These are phyloP conservation scores for Populus deltoides DNA, from an alignment of 345 rosid genomes.

Conservation along the genomic window DNA sequence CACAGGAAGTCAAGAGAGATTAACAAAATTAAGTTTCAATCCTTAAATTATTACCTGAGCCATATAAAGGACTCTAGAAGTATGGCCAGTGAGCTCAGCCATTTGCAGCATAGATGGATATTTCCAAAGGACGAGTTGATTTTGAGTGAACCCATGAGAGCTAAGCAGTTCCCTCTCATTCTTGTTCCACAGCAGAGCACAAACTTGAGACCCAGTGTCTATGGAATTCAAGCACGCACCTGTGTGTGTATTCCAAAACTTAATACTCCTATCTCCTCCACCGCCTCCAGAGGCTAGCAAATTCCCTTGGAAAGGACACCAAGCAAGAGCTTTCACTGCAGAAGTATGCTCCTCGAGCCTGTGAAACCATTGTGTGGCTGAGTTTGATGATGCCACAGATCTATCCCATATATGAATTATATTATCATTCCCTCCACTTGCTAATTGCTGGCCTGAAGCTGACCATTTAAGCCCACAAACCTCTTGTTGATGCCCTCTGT, in stretches of 20 bases:
- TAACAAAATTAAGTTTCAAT: too few species aligned
- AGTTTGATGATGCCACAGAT: conserved; percentile 37
- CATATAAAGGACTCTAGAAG: conserved; percentile 50
- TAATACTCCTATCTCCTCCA: conserved; percentile 10
- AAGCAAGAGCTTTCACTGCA: conserved; percentile 55
- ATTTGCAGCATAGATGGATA: conserved; percentile 46
- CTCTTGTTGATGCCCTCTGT: neutral
- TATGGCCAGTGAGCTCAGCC: conserved; percentile 39
- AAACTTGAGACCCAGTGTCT: conserved; percentile 44
- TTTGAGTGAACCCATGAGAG: conserved; percentile 45
- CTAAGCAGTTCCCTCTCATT: conserved; percentile 46
- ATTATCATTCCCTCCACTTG: conserved; percentile 50
- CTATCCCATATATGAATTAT: conserved; percentile 50
- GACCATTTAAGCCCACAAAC: conserved; percentile 5
- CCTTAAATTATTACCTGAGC: conserved; percentile 27
- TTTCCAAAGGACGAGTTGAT: conserved; percentile 45
- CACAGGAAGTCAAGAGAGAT: neutral
- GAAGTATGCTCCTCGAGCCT: conserved; percentile 45
- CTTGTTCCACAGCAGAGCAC: conserved; percentile 46
- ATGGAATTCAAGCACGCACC: conserved; percentile 22
- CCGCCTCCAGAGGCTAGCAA: conserved; percentile 37
- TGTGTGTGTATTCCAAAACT: conserved; percentile 21
- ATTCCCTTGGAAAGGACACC: conserved; percentile 55
- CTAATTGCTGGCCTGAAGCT: conserved; percentile 16
- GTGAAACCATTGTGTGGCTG: conserved; percentile 49